Conservation (phyloP, 441 rosid species). For the Gossypium gossypioides region DNA sequence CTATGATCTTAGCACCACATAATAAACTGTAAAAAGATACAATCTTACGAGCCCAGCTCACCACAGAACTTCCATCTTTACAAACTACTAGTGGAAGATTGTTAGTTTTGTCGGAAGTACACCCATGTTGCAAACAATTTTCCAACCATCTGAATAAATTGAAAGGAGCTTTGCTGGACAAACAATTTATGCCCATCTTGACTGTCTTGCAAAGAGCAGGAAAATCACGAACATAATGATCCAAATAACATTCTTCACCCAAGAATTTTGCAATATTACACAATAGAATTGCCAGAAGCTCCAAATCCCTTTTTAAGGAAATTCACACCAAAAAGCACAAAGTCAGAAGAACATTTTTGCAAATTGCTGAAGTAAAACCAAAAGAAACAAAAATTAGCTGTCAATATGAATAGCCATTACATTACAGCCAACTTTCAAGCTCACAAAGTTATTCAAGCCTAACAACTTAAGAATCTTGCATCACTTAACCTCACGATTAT, state of each 20-base stretch:
- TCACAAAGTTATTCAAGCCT: neutral
- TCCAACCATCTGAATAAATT: slow-evolving; percentile 88
- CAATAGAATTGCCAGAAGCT: slow-evolving; percentile 62
- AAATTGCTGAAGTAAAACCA: slow-evolving; percentile 10
- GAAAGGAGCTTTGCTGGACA: slow-evolving; percentile 54
- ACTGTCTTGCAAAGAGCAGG: slow-evolving; percentile 49
- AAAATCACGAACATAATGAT: slow-evolving; percentile 92
- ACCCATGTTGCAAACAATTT: slow-evolving; percentile 66
- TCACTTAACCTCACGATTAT: neutral
- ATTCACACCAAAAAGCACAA: slow-evolving; percentile 13
- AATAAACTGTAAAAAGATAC: slow-evolving; percentile 77
- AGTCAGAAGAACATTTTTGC: neutral
- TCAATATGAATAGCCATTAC: neutral
- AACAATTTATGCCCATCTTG: slow-evolving; percentile 29
- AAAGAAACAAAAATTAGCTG: slow-evolving; percentile 3
- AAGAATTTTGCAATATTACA: slow-evolving; percentile 63
- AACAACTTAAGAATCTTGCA: neutral
- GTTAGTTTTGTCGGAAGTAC: slow-evolving; percentile 35
- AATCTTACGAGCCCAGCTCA: slow-evolving; percentile 75
- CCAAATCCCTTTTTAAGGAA: slow-evolving; percentile 69
- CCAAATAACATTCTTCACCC: slow-evolving; percentile 69
- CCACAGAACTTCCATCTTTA: slow-evolving; percentile 64
- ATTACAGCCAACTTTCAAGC: neutral
- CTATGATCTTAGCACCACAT: slow-evolving; percentile 64
- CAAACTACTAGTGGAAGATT: slow-evolving; percentile 69